Evolutionary conservation across 2,329 filamentous ascomycete genomes (phyloP).

Genomic region (Beauveria rudraprayagi): DNA sequence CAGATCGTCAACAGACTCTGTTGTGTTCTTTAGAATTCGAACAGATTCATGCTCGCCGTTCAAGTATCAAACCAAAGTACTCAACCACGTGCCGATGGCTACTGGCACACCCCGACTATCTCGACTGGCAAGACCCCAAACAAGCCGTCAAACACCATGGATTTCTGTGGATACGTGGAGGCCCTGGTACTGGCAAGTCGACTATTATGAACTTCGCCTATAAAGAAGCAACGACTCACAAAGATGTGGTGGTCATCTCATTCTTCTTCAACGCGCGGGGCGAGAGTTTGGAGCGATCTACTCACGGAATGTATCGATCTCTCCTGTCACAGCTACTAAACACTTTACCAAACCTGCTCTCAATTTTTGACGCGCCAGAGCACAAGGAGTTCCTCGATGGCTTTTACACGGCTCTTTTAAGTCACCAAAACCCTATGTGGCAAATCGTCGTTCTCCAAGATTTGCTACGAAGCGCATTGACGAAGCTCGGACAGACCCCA

Average conservation of each 20-base stretch:
- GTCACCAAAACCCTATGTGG: background rate
- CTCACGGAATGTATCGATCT: conserved; percentile 40
- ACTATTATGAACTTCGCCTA: conserved; percentile 35
- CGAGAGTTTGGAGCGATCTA: conserved; percentile 32
- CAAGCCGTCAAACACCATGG: conserved; percentile 1
- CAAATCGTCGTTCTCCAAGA: background rate
- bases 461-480: background rate
- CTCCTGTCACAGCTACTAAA: conserved; percentile 37
- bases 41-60: background rate
- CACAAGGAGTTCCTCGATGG: background rate
- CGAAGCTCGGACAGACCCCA: background rate
- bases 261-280: conserved; percentile 46
- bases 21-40: background rate
- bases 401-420: background rate
- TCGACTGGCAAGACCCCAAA: conserved; percentile 2
- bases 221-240: conserved; percentile 13
- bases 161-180: conserved; percentile 32
- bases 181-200: conserved; percentile 37
- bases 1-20: background rate
- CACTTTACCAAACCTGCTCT: conserved; percentile 14
- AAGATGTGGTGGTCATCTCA: conserved; percentile 21
- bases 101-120: background rate
- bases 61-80: background rate
- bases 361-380: background rate
- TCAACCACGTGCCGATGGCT: background rate